Conservation (phyloP, 2,329 filamentous ascomycete genomes). For the Achaetomium macrosporum region DNA sequence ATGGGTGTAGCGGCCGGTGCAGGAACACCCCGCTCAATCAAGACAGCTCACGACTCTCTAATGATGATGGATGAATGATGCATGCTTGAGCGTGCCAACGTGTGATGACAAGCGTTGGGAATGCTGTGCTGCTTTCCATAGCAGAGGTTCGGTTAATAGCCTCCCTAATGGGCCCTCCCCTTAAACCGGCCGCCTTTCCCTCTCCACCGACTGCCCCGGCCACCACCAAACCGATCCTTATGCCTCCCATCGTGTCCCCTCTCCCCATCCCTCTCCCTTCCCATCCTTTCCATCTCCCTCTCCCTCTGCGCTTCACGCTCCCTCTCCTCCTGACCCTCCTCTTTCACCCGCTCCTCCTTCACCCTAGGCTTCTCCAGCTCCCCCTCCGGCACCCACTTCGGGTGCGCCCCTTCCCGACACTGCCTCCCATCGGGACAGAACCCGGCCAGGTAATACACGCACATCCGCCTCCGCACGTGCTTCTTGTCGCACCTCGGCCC, state of each 20-base stretch:
- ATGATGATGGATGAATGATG: slow-evolving; percentile 1
- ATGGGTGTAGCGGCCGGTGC: slow-evolving; percentile 3
- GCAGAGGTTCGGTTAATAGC: too few species aligned
- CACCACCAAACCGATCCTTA: slow-evolving; percentile 31
- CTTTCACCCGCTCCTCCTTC: slow-evolving; percentile 60
- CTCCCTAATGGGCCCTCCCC: slow-evolving; percentile 21
- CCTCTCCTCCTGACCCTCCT: slow-evolving; percentile 36
- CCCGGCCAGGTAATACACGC: slow-evolving; percentile 80
- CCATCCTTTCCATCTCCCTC: slow-evolving; percentile 23
- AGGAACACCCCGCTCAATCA: slow-evolving; percentile 9
- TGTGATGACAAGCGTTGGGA: not conserved
- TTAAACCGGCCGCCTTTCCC: slow-evolving; percentile 29
- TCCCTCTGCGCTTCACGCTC: slow-evolving; percentile 37
- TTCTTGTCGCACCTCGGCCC: slow-evolving; percentile 83
- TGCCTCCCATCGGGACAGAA: slow-evolving; percentile 76
- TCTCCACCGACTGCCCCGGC: slow-evolving; percentile 31
- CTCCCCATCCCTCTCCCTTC: slow-evolving; percentile 23
- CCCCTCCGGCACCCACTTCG: slow-evolving; percentile 60
- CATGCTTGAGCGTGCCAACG: not conserved
- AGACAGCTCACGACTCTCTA: slow-evolving; percentile 9
- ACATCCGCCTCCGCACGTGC: slow-evolving; percentile 76
- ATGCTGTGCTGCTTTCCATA: not conserved
- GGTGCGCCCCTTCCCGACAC: slow-evolving; percentile 78
- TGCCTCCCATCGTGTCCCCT: slow-evolving; percentile 22
- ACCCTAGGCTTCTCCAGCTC: slow-evolving; percentile 71